A percentile compares a stretch with the other conserved stretches of the same genome.
Evolutionary conservation across 495 filamentous ascomycete species (phyloP).

Genomic region (Hamigera avellanea): DNA sequence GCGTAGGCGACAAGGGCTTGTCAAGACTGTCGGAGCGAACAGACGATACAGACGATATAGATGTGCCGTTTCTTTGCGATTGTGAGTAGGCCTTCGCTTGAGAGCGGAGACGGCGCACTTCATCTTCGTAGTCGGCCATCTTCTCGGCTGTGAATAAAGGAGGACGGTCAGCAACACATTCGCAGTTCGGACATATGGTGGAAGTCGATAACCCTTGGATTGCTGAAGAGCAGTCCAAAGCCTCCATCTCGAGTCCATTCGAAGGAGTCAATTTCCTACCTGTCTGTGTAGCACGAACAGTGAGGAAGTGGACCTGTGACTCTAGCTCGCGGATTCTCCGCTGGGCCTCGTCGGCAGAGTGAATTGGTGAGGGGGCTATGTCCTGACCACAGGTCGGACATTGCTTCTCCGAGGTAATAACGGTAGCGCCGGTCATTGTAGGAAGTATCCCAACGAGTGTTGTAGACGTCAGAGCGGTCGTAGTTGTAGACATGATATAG

Average conservation of each 20-base stretch:
- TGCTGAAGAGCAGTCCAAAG: too few species aligned
- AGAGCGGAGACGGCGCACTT: slow-evolving; percentile 55
- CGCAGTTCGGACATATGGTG: too few species aligned
- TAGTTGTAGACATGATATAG: slow-evolving; percentile 12
- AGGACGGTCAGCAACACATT: background rate
- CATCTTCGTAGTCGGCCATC: slow-evolving; percentile 92
- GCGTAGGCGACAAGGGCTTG: slow-evolving; percentile 6
- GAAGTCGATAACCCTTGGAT: too few species aligned
- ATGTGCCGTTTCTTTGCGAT: slow-evolving; percentile 17
- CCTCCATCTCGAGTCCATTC: too few species aligned
- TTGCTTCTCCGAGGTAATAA: slow-evolving; percentile 18
- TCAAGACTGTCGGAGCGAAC: slow-evolving; percentile 1
- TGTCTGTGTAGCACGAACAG: slow-evolving; percentile 63
- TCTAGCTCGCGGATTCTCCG: slow-evolving; percentile 70
- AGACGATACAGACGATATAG: slow-evolving; percentile 19
- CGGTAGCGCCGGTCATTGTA: slow-evolving; percentile 18
- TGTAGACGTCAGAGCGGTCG: slow-evolving; percentile 22
- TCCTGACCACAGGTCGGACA: slow-evolving; percentile 41
- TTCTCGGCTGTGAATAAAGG: slow-evolving; percentile 44
- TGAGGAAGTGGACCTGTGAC: slow-evolving; percentile 61
- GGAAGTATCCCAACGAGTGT: slow-evolving; percentile 22
- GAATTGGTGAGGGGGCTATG: slow-evolving; percentile 14
- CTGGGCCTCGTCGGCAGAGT: slow-evolving; percentile 40
- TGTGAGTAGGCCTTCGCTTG: slow-evolving; percentile 19
- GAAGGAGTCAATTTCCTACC: slow-evolving; percentile 35